Conservation (phyloP, 306 rosid species). For the Lathyrus aphaca region DNA sequence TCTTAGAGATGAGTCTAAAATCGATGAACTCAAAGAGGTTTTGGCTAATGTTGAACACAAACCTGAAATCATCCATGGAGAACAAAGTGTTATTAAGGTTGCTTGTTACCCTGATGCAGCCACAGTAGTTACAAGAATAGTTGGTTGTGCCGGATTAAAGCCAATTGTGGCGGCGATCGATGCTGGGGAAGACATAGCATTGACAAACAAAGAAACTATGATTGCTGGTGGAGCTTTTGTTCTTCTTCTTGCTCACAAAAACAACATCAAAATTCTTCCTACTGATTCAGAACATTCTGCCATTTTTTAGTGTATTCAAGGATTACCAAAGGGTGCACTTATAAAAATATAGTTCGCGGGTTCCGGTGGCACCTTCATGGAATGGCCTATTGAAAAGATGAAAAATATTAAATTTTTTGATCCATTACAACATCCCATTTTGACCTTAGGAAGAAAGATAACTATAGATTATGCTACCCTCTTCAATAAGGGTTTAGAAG, state of each 20-base stretch:
- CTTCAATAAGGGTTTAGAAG: conserved; percentile 95
- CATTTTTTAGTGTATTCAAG: conserved; percentile 93
- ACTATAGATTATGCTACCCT: conserved; percentile 93
- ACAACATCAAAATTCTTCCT: conserved; percentile 88
- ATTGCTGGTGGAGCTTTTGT: conserved; percentile 98
- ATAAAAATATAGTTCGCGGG: conserved; percentile 81
- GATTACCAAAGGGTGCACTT: conserved; percentile 80
- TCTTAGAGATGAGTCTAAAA: conserved; percentile 69
- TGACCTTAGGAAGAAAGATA: conserved; percentile 91
- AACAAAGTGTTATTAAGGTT: conserved; percentile 87
- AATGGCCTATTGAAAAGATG: conserved; percentile 82
- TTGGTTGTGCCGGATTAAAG: conserved; percentile 92
- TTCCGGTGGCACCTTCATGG: conserved; percentile 93
- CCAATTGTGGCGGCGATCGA: conserved; percentile 97
- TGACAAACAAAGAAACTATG: conserved; percentile 94
- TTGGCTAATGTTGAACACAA: conserved; percentile 69
- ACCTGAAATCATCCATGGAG: conserved; percentile 87
- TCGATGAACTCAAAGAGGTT: conserved; percentile 83
- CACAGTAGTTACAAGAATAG: conserved; percentile 88
- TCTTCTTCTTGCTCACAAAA: conserved; percentile 93
- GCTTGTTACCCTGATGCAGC: conserved; percentile 91
- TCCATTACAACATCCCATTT: conserved; percentile 90
- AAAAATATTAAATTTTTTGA: conserved; percentile 79
- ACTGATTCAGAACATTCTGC: conserved; percentile 99
- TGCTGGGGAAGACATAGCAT: conserved; percentile 97